These are phyloP conservation scores for Leishmania arabica DNA, from an alignment of 208 protist genomes.

Conservation along the genomic window DNA sequence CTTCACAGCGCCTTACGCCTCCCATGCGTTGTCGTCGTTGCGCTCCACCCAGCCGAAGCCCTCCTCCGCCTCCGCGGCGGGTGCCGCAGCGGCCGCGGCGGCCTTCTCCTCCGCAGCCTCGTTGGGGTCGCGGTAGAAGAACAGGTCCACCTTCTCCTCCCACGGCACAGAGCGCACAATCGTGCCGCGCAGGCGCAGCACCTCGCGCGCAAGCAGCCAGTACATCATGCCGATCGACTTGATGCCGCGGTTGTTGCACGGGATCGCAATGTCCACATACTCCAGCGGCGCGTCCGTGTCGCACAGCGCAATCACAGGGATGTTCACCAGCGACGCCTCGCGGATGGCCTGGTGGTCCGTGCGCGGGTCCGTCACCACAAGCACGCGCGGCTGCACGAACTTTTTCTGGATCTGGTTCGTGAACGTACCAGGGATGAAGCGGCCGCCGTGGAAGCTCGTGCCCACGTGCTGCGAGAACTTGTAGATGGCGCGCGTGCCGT, in stretches of 20 bases:
- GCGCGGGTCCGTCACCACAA: conserved; percentile 98
- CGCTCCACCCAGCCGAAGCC: conserved; percentile 78
- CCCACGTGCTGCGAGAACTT: conserved; percentile 98
- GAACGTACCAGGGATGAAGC: conserved; percentile 99
- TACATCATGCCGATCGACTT: conserved; percentile 98
- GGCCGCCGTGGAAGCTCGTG: conserved; percentile 90
- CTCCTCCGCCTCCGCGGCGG: conserved; percentile 51
- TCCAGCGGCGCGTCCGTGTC: conserved; percentile 97
- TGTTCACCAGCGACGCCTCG: conserved; percentile 99
- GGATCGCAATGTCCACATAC: conserved; percentile 99
- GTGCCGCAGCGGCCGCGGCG: conserved; percentile 26
- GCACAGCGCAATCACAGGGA: conserved; percentile 99
- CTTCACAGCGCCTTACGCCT: conserved; percentile 22
- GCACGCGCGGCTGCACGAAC: conserved; percentile 98
- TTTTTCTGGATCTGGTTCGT: conserved; percentile 99
- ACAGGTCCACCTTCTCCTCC: conserved; percentile 99
- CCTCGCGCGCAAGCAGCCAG: conserved; percentile 98
- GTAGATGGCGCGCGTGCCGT: conserved; percentile 96
- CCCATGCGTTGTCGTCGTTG: conserved; percentile 45
- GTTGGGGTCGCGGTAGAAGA: conserved; percentile 98
- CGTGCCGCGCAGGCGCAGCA: conserved; percentile 95
- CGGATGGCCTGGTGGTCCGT: conserved; percentile 96
- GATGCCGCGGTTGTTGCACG: conserved; percentile 97
- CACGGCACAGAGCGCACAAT: conserved; percentile 94
- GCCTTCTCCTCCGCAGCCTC: conserved; percentile 84